Base-by-base conservation (phyloP, 441 rosid species). In the Populus hybrid region DNA sequence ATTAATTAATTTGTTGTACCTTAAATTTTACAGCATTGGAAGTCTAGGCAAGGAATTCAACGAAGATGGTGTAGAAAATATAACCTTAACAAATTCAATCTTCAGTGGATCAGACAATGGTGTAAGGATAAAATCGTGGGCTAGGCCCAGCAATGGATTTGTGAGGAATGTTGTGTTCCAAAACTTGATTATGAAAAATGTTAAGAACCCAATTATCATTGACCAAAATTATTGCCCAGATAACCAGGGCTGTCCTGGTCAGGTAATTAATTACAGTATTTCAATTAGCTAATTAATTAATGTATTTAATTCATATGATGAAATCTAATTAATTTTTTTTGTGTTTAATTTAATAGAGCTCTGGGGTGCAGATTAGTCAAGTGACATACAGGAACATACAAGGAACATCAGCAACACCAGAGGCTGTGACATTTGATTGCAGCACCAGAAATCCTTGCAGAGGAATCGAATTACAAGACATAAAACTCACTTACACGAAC, bases 181-280 rank as follows among this genome's bases (percentile, higher is more conserved):
- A 64, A 79, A 89, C 75, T 77, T 84, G 18, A 12, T 82, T 7
- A 91, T 89, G 92, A 84, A 28, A 3, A 81, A 88, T 32, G 89
- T 85, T 3, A 61, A 74, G 68, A 90, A 90, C 53, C 97, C 97
- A 5, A 84, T 91, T 65, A 78, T 91, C 12, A 87, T 91, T 46
- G 94, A 91, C 74, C 94, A 91, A 57, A 81, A 89, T 65, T 91
- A 91, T 72, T 91, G 94, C 72, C 94, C 97, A 1, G 73, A 75
- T 18, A 71, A 80, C 72, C n/a, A 80, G 59, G 79, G 79, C 72
- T 91, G 93, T 79, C 92, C 91, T 72, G 30, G 24, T 11, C 80
- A 88, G 94, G 91, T 91, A 80, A 59, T 11, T 3, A 0, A 42
- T 3, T 18, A 7, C 23, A 64, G 42, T 8, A 38, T n/a, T 0